A percentile compares a stretch with the other conserved stretches of the same genome.
Evolutionary conservation across 225 moss, liverwort and hornwort genomes (phyloP).

Genomic region (Marchantia paleacea): DNA sequence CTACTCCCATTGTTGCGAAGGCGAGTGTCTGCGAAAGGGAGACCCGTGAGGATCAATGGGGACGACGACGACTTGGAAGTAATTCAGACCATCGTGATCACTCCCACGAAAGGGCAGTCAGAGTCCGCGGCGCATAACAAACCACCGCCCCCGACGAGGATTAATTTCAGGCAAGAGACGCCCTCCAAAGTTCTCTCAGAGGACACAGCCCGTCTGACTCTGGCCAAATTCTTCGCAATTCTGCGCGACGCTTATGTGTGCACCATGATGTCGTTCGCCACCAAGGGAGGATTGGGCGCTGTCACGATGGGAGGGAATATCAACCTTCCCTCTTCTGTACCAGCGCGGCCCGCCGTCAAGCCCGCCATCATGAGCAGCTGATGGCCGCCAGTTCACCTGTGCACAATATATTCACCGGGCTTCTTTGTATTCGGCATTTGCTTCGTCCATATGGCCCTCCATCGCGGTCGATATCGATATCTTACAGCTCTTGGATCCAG

Average conservation of each 20-base stretch:
- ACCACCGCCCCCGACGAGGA: conserved; percentile 5
- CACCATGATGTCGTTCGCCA: conserved; percentile 43
- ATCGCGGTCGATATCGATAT: neutral
- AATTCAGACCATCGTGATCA: conserved; percentile 1
- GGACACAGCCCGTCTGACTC: conserved; percentile 14
- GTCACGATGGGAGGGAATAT: conserved; percentile 43
- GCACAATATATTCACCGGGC: neutral
- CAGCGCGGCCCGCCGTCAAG: neutral
- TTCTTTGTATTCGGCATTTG: neutral
- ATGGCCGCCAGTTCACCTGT: neutral
- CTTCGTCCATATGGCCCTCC: neutral
- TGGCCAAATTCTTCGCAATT: conserved; percentile 24
- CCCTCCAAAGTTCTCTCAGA: neutral
- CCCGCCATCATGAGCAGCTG: neutral
- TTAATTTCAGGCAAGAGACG: conserved; percentile 8
- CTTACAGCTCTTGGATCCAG: neutral
- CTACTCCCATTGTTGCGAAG: conserved; percentile 9
- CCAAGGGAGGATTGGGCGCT: conserved; percentile 39
- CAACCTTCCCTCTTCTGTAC: conserved; percentile 21
- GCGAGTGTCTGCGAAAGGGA: neutral
- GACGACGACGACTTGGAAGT: conserved; percentile 1
- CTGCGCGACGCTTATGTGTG: conserved; percentile 37
- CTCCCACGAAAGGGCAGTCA: neutral
- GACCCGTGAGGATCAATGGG: conserved; percentile 3
- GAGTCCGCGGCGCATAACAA: conserved; percentile 2